Evolutionary conservation across 176 grass and related monocot species (phyloP), one percentile per base, ranked within the genome.

Genomic region (Miscanthus lutarioriparius): DNA sequence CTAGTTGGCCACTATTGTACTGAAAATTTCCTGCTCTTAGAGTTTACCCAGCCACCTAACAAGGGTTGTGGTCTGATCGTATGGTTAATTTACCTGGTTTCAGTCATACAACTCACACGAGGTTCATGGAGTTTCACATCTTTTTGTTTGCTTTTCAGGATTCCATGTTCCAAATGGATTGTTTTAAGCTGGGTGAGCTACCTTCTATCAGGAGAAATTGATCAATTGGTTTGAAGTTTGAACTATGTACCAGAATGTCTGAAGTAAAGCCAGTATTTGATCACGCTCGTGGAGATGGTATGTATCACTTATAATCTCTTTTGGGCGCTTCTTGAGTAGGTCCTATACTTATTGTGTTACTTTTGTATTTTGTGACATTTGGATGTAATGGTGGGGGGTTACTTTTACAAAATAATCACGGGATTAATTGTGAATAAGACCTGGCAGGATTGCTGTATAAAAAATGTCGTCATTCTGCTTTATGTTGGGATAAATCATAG

Each of bases 221-320:
- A 88, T 92, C 70, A 82, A 67, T 83, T 82, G 63, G 20, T 84
- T 90, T 85, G 66, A 87, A 35, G 25, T 84, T 90, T 87, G 66
- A 89, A 35, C 44, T 66, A 83, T 85, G 71, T 79, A 75, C 58
- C 23, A 67, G 71, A 79, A 90, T 86, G 83, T 81, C 76, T 36
- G 79, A 76, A 90, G 64, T 38, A 74, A 92, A 87, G 22, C 20
- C 73, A 79, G 54, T 61, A 72, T 67, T 82, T 27, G 79, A 75
- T 77, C 88, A 92, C 70, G 27, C 65, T 71, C 59, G 81, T 61
- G 56, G 71, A 86, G 88, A 95, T 88, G 88, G 88, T 95, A 90
- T 47, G 48, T 10, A 56, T 72, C 2, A 6, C 6, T 72, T 74
- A 76, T 48, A 14, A 37, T 72, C 32, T 77, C 26, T 39, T 32